Conservation (phyloP, 306 rosid species). For the Canavalia ensiformis region DNA sequence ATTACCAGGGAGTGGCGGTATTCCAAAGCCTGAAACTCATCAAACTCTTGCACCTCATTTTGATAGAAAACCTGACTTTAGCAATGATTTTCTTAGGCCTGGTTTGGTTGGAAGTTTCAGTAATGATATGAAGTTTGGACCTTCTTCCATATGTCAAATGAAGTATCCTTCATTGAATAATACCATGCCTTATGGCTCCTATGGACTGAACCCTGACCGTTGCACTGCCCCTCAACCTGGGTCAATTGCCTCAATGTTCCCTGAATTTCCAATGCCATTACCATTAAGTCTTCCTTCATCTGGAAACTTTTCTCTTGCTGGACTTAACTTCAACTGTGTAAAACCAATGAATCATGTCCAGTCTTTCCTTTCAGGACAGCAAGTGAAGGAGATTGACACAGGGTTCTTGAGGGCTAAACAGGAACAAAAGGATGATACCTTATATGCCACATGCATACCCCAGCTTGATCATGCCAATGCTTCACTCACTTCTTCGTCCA, state of each 20-base stretch:
- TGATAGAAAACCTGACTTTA: conserved; percentile 71
- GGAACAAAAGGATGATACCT: conserved; percentile 67
- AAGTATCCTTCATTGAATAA: conserved; percentile 63
- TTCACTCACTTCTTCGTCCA: conserved; percentile 50
- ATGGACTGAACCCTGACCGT: conserved; percentile 56
- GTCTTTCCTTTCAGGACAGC: conserved; percentile 70
- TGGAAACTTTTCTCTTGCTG: conserved; percentile 57
- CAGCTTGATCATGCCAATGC: conserved; percentile 59
- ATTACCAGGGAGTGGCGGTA: conserved; percentile 51
- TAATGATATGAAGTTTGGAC: conserved; percentile 64
- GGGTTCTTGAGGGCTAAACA: conserved; percentile 75
- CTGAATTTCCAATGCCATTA: conserved; percentile 71
- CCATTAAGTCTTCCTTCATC: conserved; percentile 68
- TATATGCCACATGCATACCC: conserved; percentile 56
- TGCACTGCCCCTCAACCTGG: conserved; percentile 51
- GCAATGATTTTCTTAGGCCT: conserved; percentile 59
- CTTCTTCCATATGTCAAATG: conserved; percentile 68
- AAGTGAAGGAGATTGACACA: conserved; percentile 58
- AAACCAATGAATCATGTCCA: conserved; percentile 58
- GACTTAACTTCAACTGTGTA: conserved; percentile 56
- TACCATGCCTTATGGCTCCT: conserved; percentile 60
- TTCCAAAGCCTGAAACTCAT: conserved; percentile 58
- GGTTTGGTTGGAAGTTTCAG: conserved; percentile 62
- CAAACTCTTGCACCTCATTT: conserved; percentile 66
- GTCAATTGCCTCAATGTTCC: conserved; percentile 57